These are phyloP conservation scores for Tylopilus intermedius DNA, from an alignment of 768 basidiomycete species.

Conservation along the genomic window DNA sequence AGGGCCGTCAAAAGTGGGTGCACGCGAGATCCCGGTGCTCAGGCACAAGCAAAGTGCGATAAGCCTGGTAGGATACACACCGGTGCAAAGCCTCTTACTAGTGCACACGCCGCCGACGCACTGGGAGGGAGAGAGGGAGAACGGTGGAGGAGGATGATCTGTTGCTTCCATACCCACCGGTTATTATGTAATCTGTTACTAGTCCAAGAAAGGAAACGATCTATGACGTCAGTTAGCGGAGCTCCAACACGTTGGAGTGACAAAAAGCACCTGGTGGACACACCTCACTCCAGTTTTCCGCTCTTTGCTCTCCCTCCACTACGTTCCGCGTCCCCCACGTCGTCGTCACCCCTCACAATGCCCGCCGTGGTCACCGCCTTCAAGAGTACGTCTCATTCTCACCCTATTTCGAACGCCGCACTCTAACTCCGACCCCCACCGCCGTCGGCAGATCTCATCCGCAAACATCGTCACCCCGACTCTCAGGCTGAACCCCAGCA, in stretches of 20 bases:
- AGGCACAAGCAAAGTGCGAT: constrained; percentile 52
- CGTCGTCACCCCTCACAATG: constrained; percentile 37
- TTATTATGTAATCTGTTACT: not conserved
- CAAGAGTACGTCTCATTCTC: constrained; percentile 57
- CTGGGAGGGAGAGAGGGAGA: constrained; percentile 31
- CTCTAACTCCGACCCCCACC: constrained; percentile 22
- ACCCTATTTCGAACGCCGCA: constrained; percentile 5
- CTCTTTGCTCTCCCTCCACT: not conserved
- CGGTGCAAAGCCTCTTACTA: constrained; percentile 69
- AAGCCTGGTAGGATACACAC: constrained; percentile 65
- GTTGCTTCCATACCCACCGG: not conserved
- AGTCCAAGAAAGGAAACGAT: constrained; percentile 10
- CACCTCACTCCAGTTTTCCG: constrained; percentile 6
- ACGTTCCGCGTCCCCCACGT: not conserved
- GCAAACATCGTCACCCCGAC: constrained; percentile 49
- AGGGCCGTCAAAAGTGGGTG: constrained; percentile 41
- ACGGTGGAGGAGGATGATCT: not conserved
- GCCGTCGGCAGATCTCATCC: constrained; percentile 59
- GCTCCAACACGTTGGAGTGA: constrained; percentile 27
- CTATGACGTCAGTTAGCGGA: constrained; percentile 33
- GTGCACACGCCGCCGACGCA: constrained; percentile 58
- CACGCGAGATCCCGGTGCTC: constrained; percentile 42
- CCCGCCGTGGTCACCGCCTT: constrained; percentile 80
- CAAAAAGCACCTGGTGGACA: constrained; percentile 28
- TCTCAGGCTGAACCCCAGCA: constrained; percentile 23